Base-by-base conservation (phyloP, 495 filamentous ascomycete species). In the Hypomontagnella submonticulosa region DNA sequence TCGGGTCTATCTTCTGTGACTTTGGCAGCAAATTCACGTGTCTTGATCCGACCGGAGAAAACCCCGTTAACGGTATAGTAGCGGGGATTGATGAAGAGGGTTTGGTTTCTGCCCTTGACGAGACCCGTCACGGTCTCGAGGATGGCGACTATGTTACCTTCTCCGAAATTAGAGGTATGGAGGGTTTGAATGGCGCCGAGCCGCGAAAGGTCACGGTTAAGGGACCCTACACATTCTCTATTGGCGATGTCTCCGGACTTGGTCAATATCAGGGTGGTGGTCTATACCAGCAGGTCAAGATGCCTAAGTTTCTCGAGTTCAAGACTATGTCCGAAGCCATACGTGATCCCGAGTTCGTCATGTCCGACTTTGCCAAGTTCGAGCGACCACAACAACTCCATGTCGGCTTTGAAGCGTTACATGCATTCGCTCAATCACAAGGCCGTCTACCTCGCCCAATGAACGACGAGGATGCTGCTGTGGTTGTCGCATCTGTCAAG, bases 91-190 rank as follows among this genome's bases (percentile, higher is more conserved):
- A 93, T 67, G 85, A 91, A 42, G 89, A 92, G 32, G 96, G 96
- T 20, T 72, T 98, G 61, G 96, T 99, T 4, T 97, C 94, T 44
- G 93, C 93, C 6, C 82, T 98, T 18, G 96, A 99, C 73, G 96
- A 99, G 77, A 96, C 91, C 3, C 85, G 96, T 53, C 96, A 99
- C 73, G 96, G 96, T 12, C 81, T 99, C 27, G 92, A 97, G 75
- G 95, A 98, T 83, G 96, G 95, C 4, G 96, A 99, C 70, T 95
- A 87, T 73, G 93, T 99, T 51, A 96, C 92, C 3, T 99, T 99
- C 71, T 88, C 88, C 3, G 96, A 98, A 77, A 76, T 99, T 43
- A 85, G 92, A 77, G 95, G 95, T 20, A 96, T 98, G 92, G 94
- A 97, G 55, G 88, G 76, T 13, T 76, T 98, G 50, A 99, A 98